Evolutionary conservation across 1,139 yeast genomes (phyloP).

Genomic region (Hansenula lynferdii): DNA sequence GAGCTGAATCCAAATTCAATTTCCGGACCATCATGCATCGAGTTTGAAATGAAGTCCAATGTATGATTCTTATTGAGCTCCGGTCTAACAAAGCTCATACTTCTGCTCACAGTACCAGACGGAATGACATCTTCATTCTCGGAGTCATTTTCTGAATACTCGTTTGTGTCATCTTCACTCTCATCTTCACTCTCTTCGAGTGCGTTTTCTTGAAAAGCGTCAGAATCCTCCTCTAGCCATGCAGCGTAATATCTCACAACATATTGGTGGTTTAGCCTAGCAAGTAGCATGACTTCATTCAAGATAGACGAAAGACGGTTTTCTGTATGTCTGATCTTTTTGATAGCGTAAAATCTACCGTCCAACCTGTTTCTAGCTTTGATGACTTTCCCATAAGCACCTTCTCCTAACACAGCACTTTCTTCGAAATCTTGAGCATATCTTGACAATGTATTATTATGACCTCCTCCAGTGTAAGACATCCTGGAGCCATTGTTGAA

Average conservation of each 20-base stretch:
- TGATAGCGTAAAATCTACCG: constrained; percentile 92
- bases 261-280: constrained; percentile 89
- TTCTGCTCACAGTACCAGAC: not conserved
- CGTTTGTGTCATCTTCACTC: constrained; percentile 17
- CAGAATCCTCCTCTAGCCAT: constrained; percentile 71
- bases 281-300: constrained; percentile 87
- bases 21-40: constrained; percentile 40
- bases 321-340: constrained; percentile 81
- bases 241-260: constrained; percentile 96
- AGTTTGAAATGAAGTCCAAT: constrained; percentile 63
- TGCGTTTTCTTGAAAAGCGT: constrained; percentile 28
- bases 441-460: constrained; percentile 38
- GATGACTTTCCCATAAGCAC: constrained; percentile 97
- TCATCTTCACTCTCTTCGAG: constrained; percentile 28
- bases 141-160: constrained; percentile 11
- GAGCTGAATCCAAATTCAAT: constrained; percentile 50
- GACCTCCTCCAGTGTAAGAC: constrained; percentile 27
- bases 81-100: constrained; percentile 13
- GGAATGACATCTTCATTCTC: constrained; percentile 18
- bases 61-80: constrained; percentile 25
- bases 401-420: constrained; percentile 85
- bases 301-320: constrained; percentile 75
- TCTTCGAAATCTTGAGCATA: constrained; percentile 89
- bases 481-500: constrained; percentile 33
- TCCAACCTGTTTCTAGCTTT: constrained; percentile 91